Evolutionary conservation across 2,329 filamentous ascomycete genomes (phyloP).

Genomic region (Ophiostoma quercus): DNA sequence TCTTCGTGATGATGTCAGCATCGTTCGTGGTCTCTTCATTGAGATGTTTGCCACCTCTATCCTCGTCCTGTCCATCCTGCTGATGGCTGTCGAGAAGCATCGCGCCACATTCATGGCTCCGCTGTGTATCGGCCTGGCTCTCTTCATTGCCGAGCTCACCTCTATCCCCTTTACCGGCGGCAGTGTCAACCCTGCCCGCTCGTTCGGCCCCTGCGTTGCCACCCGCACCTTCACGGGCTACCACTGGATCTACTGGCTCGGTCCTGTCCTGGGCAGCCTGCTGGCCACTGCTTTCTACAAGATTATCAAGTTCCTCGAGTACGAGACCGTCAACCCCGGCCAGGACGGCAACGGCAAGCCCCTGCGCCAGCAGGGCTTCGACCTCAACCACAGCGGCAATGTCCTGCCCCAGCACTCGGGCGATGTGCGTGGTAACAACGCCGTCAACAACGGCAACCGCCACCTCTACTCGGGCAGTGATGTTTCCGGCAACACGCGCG

Average conservation of each 20-base stretch:
- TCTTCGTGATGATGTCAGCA: conserved; percentile 47
- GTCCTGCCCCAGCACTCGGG: conserved; percentile 17
- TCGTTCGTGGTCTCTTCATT: conserved; percentile 58
- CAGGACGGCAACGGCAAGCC: conserved; percentile 37
- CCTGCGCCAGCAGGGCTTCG: neutral
- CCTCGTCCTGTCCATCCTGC: conserved; percentile 60
- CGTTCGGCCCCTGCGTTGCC: conserved; percentile 46
- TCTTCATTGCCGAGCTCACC: conserved; percentile 55
- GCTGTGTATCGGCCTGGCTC: conserved; percentile 63
- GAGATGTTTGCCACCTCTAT: conserved; percentile 62
- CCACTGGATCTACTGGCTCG: conserved; percentile 54
- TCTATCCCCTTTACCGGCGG: conserved; percentile 46
- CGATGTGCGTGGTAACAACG: neutral
- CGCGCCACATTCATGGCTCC: conserved; percentile 66
- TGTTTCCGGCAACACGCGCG: neutral
- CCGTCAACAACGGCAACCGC: neutral
- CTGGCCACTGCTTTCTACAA: conserved; percentile 48
- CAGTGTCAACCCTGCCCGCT: conserved; percentile 48
- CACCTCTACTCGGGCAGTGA: conserved; percentile 15
- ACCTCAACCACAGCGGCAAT: neutral
- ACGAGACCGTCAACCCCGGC: conserved; percentile 46
- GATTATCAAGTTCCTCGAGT: conserved; percentile 48
- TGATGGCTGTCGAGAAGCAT: conserved; percentile 69
- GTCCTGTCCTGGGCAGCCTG: conserved; percentile 46
- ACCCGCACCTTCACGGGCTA: conserved; percentile 40